These are phyloP conservation scores for Globisporangium recalcitrans DNA, from an alignment of 352 stramenopile species.

Conservation along the genomic window DNA sequence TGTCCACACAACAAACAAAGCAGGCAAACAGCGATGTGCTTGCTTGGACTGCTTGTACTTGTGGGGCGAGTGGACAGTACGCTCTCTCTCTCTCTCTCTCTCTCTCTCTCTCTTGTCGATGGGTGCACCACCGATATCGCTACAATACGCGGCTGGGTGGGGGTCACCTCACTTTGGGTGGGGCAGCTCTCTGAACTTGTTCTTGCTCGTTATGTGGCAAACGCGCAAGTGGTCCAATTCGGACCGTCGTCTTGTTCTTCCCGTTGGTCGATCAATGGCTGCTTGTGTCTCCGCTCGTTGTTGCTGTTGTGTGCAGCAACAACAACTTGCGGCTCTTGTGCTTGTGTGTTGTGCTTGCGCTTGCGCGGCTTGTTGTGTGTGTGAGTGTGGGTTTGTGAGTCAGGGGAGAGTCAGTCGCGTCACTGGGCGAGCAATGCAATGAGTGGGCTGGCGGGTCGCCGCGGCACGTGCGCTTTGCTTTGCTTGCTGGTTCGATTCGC, in stretches of 20 bases:
- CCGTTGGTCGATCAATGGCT: neutral
- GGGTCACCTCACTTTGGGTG: neutral
- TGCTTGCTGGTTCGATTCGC: neutral
- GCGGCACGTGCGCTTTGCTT: neutral
- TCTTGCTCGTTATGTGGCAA: neutral
- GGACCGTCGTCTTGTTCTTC: neutral
- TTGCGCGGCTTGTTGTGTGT: neutral
- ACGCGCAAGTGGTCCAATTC: neutral
- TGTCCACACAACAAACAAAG: neutral
- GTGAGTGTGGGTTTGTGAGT: constrained; percentile 1
- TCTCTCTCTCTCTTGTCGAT: neutral
- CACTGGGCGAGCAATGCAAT: neutral
- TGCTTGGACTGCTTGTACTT: neutral
- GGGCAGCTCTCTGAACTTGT: neutral
- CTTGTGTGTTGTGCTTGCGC: neutral
- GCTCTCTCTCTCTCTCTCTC: neutral
- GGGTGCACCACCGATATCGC: neutral
- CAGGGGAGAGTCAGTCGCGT: constrained; percentile 8
- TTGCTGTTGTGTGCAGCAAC: neutral
- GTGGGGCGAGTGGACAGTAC: neutral
- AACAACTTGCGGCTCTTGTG: neutral
- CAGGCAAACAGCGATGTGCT: neutral
- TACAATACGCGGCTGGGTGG: neutral
- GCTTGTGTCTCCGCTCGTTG: neutral
- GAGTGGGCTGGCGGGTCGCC: neutral